Conservation (phyloP, 148 eudicot genomes). For the Camellia japonica region DNA sequence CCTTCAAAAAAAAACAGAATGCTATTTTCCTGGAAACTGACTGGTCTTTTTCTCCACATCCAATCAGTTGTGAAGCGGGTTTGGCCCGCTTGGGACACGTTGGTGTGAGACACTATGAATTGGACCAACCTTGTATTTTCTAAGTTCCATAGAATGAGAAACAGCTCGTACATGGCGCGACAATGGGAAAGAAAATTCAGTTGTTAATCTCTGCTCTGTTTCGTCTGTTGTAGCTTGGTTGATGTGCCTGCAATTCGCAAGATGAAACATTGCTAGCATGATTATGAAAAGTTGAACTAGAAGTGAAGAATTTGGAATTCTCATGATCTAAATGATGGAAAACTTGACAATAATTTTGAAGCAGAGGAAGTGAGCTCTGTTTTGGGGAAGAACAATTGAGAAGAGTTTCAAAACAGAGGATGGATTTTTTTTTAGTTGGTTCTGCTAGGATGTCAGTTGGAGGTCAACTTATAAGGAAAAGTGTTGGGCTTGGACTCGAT, state of each 20-base stretch:
- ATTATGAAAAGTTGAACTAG: constrained; percentile 11
- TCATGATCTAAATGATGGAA: neutral
- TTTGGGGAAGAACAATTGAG: neutral
- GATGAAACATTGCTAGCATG: constrained; percentile 7
- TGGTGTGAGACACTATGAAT: constrained; percentile 28
- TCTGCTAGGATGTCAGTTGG: no score
- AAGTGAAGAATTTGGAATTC: neutral
- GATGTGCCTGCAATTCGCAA: constrained; percentile 23
- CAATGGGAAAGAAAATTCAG: constrained; percentile 7
- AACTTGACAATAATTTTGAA: neutral
- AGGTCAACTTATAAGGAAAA: no score
- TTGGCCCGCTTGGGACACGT: constrained; percentile 45
- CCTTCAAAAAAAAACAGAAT: neutral
- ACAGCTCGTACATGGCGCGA: neutral
- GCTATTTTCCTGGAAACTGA: neutral
- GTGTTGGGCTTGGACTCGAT: no score
- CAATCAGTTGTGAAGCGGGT: constrained; percentile 59
- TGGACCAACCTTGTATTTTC: constrained; percentile 5
- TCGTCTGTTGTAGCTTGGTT: constrained; percentile 6
- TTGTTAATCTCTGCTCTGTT: neutral
- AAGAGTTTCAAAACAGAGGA: neutral
- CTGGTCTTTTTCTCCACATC: neutral
- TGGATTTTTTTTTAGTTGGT: no score
- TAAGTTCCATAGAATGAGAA: neutral
- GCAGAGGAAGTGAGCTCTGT: neutral